Evolutionary conservation across 495 filamentous ascomycete genomes (phyloP), one percentile per base, ranked within the genome.

Genomic region (Penicillium riverlandense): DNA sequence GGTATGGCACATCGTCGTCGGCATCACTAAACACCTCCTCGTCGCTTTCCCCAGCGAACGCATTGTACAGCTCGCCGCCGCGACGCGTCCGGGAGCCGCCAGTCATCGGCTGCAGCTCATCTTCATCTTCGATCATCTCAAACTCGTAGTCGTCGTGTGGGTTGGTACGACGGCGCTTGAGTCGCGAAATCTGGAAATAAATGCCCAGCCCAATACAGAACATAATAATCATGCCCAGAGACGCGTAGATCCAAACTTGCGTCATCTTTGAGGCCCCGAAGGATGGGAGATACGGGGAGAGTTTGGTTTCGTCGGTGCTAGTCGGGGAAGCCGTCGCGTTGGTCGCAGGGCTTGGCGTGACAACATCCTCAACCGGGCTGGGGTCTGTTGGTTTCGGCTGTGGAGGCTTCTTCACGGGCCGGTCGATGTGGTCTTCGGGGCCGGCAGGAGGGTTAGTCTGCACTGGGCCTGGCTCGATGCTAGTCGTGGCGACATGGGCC

Each of bases 221-320:
- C 11, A 86, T 63, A 30, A 90, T 71, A 52, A 98, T 97, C 31
- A 95, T 78, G 12, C 72, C 81, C 15, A 92, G 58, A 13, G 90
- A 75, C 37, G 87, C 89, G 56, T 97, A 97, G 43, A 98, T 96
- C 92, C 92, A 98, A 35, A 84, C 78, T 58, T 94, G 88, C 7
- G 91, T 96, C 45, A 81, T 79, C 54, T 89, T 88, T 10, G 85
- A 90, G 31, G 90, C 83, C 43, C 92, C 92, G 52, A 98, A 94
- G n/a, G 88, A 94, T 7, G 92, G 91, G 50, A 98, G 83, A 72
- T 90, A 94, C 8, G 85, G 88, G 3, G 88, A 88, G 34, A 96
- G 72, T 58, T 77, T 80, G 37, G 61, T 53, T 6, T 54, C 47
- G 2, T 70, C 59, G 1, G 74, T 73, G 9, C 67, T 44, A 31